Base-by-base conservation (phyloP, 192 early-diverging fungal genomes). In the Phlyctochytrium planicorne region DNA sequence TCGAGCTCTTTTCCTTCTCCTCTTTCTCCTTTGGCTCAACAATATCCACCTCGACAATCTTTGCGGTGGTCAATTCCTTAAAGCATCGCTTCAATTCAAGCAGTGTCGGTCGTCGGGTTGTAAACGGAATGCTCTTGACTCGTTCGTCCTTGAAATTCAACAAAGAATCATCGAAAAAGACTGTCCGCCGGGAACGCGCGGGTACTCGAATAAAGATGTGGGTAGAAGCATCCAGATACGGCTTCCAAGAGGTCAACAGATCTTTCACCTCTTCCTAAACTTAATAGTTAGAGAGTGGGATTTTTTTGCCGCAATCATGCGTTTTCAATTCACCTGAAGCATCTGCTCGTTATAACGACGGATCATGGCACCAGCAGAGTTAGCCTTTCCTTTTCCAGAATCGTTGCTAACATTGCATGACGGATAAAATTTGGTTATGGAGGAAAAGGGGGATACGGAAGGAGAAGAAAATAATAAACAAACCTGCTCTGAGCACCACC, bases 331-430 rank as follows among this genome's bases (percentile, higher is more conserved):
- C 71, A 85, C 79, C 67, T 87, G 79, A 4, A 98, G 75, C 30
- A 82, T 85, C 50, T 82, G 82, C 68, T 99, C 95, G 74, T 99
- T 97, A 77, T 95, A 89, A 67, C 93, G 78, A 34, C 97, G 81
- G 52, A 99, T 82, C 53, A 87, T 85, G 0, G 97, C 91, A 40
- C 97, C 97, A 2, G 95, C 97, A 27, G 93, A 87, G 68, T 92
- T 85, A 27, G 93, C 86, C 27, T 84, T 73, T 32, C 94, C 94
- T 70, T 93, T 93, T 2, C 89, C 75, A 36, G 76, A 83, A 79
- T 96, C 94, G 59, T 92, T 87, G 25, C 78, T 77, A 53, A 24
- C 34, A 57, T 10, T 4, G 50, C 30, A 62, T 16, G 16, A 56
- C 10, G 37, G 2, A 47, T 14, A 23, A 68, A 65, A 36, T 69